These are phyloP conservation scores for Tilletia walkeri DNA, from an alignment of 1,284 basidiomycete species.

Conservation along the genomic window DNA sequence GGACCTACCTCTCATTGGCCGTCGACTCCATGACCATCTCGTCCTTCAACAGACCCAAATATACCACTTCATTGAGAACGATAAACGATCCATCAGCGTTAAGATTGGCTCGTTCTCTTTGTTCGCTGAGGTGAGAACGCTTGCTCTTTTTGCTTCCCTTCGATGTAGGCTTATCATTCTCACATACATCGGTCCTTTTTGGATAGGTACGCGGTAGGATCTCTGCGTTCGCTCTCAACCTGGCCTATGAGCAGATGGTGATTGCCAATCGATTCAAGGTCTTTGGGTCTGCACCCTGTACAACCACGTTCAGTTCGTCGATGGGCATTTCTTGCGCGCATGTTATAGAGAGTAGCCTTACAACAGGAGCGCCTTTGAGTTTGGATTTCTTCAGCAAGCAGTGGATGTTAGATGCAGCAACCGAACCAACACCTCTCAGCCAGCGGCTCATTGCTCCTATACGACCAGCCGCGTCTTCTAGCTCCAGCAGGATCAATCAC, in stretches of 20 bases:
- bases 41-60: not conserved
- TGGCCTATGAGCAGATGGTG: not conserved
- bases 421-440: not conserved
- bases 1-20: not conserved
- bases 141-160: not conserved
- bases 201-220: not conserved
- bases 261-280: not conserved
- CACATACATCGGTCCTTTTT: not conserved
- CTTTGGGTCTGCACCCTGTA: not conserved
- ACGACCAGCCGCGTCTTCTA: not conserved
- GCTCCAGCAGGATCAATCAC: not conserved
- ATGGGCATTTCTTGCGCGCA: not conserved
- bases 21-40: not conserved
- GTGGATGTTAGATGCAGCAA: not conserved
- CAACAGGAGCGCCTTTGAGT: not conserved
- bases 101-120: not conserved
- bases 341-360: not conserved
- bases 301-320: not conserved
- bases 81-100: not conserved
- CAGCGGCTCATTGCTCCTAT: not conserved
- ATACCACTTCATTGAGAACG: not conserved
- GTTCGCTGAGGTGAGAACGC: not conserved
- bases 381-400: not conserved
- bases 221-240: not conserved
- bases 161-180: too few relatives aligned